A percentile compares a stretch with the other conserved stretches of the same genome.
Evolutionary conservation across 2,329 filamentous ascomycete genomes (phyloP).

Genomic region (Monosporascus sp.): DNA sequence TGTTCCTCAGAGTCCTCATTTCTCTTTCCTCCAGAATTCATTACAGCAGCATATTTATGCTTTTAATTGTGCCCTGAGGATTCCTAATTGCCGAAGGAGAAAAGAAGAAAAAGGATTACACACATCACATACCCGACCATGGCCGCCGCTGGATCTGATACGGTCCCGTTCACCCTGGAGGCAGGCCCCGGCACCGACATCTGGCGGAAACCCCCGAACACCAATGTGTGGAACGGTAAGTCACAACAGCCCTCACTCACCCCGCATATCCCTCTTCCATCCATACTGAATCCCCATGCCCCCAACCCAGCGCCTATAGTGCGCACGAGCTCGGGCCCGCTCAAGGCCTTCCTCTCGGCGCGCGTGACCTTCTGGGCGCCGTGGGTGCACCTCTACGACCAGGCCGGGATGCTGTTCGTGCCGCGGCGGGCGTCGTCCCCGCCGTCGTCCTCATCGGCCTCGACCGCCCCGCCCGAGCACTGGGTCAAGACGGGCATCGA

Average conservation of each 20-base stretch:
- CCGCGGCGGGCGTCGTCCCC: constrained; percentile 39
- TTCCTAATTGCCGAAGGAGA: too few relatives aligned
- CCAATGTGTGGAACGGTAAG: constrained; percentile 58
- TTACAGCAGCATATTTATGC: too few relatives aligned
- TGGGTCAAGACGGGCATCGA: constrained; percentile 83
- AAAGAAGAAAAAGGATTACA: too few relatives aligned
- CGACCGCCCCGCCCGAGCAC: constrained; percentile 32
- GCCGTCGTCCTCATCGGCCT: constrained; percentile 29
- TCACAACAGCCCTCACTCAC: constrained; percentile 23
- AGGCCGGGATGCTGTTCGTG: constrained; percentile 60
- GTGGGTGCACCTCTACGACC: constrained; percentile 62
- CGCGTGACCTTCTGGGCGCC: constrained; percentile 55
- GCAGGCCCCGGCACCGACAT: constrained; percentile 63
- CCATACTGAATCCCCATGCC: constrained; percentile 10
- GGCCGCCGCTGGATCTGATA: too few relatives aligned
- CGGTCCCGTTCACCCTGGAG: constrained; percentile 43
- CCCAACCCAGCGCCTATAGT: constrained; percentile 31
- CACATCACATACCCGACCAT: too few relatives aligned
- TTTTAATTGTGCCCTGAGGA: too few relatives aligned
- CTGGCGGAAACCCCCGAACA: constrained; percentile 71
- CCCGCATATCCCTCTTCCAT: constrained; percentile 2
- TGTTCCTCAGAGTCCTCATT: too few relatives aligned
- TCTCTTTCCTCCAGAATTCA: too few relatives aligned
- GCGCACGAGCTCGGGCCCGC: constrained; percentile 28
- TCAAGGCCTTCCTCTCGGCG: constrained; percentile 58